Base-by-base conservation (phyloP, 441 rosid genomes). In the Theobroma grandiflorum region DNA sequence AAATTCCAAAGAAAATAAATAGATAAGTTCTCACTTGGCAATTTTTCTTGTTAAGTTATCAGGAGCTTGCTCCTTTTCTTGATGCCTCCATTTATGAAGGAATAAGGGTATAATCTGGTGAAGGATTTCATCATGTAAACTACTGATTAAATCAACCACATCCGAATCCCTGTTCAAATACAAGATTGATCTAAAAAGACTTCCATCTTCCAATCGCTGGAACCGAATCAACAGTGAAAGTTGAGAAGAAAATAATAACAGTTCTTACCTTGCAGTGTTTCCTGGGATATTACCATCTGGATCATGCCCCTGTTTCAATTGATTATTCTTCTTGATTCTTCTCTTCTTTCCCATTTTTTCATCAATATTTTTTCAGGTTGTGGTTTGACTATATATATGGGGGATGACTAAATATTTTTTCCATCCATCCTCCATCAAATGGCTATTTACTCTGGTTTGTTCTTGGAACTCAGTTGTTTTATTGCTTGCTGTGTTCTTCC, bases 311-410 rank as follows among this genome's bases (percentile, higher is more conserved):
- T 20, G 52, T 20, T 67, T 67, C 52, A n/a, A 33, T 10, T 67
- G 52, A 15, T 42, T 67, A 4, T 9, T 42, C 45, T n/a, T 67
- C 50, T 42, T 42, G 72, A 12, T 67, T 8, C 72, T 42, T 10
- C 72, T 42, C 72, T 67, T 40, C 18, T 67, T 67, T 42, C 18
- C 72, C 72, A 67, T 52, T 15, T 52, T 63, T 3, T 8, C 42
- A 38, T 40, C 70, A 8, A 37, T 42, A 10, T 8, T 40, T 40
- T 66, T 66, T 26, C 49, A 65, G 70, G 26, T 65, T 3, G 47
- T 65, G 8, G 40, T 0, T 64, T 37, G 14, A 7, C 14, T 37
- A 18, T 40, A 7, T 15, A 8, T 40, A 40, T 6, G 6, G 10
- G 1, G 10, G 9, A 45, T 45, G 9, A 8, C 31, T 26, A 26